Conservation (phyloP, 306 rosid species). For the Abrus precatorius region DNA sequence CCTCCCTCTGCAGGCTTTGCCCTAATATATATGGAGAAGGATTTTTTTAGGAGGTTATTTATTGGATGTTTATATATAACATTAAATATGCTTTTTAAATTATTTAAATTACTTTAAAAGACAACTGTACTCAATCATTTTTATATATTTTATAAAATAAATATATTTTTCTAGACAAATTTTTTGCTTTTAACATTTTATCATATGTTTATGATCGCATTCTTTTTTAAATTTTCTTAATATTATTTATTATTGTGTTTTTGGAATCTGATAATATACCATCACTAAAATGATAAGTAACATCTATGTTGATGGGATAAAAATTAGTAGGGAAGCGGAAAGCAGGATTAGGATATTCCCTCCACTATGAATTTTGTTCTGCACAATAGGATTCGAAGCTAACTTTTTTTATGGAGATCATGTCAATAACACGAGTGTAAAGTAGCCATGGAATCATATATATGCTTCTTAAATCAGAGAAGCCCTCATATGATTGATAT, state of each 20-base stretch:
- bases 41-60: neutral
- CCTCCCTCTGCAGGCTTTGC: neutral
- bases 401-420: constrained; percentile 49
- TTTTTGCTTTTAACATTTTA: too few relatives aligned
- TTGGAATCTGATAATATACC: constrained; percentile 56
- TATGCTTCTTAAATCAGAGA: constrained; percentile 46
- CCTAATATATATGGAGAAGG: neutral
- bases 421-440: constrained; percentile 50
- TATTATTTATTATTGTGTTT: constrained; percentile 17
- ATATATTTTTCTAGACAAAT: too few relatives aligned
- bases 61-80: neutral
- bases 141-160: neutral
- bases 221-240: too few relatives aligned
- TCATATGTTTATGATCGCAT: too few relatives aligned
- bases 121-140: neutral
- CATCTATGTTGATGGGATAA: constrained; percentile 24
- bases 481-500: constrained; percentile 44
- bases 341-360: constrained; percentile 63
- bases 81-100: too few relatives aligned
- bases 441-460: constrained; percentile 40
- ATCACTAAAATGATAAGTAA: constrained; percentile 44
- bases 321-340: constrained; percentile 47
- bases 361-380: constrained; percentile 48
- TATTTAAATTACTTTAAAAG: too few relatives aligned
- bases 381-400: constrained; percentile 46